Evolutionary conservation across 1,284 basidiomycete species (phyloP).

Genomic region (Mycena citricolor): DNA sequence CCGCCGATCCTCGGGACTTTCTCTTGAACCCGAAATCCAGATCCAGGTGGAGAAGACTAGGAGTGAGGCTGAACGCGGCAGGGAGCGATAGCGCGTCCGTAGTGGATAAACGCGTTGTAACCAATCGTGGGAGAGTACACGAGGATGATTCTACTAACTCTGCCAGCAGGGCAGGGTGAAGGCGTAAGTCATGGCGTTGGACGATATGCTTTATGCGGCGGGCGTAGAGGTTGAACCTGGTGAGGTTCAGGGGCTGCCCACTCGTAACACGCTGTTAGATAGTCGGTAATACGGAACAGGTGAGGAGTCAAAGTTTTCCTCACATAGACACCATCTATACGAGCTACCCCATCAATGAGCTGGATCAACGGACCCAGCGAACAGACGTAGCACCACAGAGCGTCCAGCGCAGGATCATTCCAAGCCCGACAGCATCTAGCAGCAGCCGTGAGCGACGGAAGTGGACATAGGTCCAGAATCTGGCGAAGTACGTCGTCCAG

Average conservation of each 20-base stretch:
- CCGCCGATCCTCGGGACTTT: constrained; percentile 3
- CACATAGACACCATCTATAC: constrained; percentile 33
- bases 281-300: not conserved
- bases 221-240: constrained; percentile 43
- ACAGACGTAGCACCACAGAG: constrained; percentile 48
- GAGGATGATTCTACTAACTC: constrained; percentile 20
- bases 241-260: constrained; percentile 29
- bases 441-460: constrained; percentile 29
- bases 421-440: constrained; percentile 50
- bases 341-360: constrained; percentile 38
- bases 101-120: constrained; percentile 39
- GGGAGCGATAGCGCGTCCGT: constrained; percentile 34
- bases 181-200: constrained; percentile 33
- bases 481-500: constrained; percentile 52
- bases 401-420: constrained; percentile 57
- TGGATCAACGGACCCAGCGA: constrained; percentile 48
- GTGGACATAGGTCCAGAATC: constrained; percentile 39
- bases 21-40: constrained; percentile 45
- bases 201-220: constrained; percentile 46
- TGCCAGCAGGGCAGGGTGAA: constrained; percentile 28
- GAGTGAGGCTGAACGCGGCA: constrained; percentile 35
- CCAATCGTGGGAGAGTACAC: constrained; percentile 36
- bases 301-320: constrained; percentile 16
- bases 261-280: constrained; percentile 2
- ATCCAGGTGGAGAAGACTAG: constrained; percentile 37